Evolutionary conservation across 495 filamentous ascomycete species (phyloP).

Genomic region (Podospora bellae-mahoneyi): DNA sequence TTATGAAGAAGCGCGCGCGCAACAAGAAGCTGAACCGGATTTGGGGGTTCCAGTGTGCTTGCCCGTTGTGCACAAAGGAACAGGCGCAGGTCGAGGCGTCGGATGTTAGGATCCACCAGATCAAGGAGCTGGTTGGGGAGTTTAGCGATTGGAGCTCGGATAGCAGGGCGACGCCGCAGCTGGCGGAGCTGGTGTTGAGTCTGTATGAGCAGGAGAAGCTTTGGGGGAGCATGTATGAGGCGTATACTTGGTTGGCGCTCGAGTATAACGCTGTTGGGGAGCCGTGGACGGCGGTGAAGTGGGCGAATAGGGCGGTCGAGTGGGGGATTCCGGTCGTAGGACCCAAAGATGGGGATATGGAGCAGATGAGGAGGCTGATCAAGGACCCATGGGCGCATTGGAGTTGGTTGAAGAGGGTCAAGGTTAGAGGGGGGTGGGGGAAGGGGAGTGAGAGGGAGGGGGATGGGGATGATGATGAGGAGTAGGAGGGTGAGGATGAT

Average conservation of each 20-base stretch:
- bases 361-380: constrained; percentile 32
- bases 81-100: constrained; percentile 27
- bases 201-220: constrained; percentile 40
- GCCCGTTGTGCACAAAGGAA: constrained; percentile 32
- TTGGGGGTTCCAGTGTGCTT: constrained; percentile 44
- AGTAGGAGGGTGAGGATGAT: neutral
- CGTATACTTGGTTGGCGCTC: constrained; percentile 37
- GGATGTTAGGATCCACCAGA: constrained; percentile 34
- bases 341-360: constrained; percentile 27
- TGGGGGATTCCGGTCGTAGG: constrained; percentile 38
- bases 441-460: constrained; percentile 21
- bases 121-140: constrained; percentile 28
- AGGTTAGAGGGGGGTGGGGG: constrained; percentile 20
- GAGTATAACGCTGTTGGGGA: constrained; percentile 41
- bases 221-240: constrained; percentile 35
- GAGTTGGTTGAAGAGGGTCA: constrained; percentile 33
- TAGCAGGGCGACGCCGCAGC: constrained; percentile 29
- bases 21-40: constrained; percentile 27
- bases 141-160: constrained; percentile 27
- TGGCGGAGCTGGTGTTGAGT: constrained; percentile 39
- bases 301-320: constrained; percentile 36
- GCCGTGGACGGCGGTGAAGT: constrained; percentile 36
- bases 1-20: constrained; percentile 29
- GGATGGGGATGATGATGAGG: constrained; percentile 15
- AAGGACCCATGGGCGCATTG: constrained; percentile 35